Conservation (phyloP, 2,329 filamentous ascomycete genomes). For the Paraphaeosphaeria sporulosa region DNA sequence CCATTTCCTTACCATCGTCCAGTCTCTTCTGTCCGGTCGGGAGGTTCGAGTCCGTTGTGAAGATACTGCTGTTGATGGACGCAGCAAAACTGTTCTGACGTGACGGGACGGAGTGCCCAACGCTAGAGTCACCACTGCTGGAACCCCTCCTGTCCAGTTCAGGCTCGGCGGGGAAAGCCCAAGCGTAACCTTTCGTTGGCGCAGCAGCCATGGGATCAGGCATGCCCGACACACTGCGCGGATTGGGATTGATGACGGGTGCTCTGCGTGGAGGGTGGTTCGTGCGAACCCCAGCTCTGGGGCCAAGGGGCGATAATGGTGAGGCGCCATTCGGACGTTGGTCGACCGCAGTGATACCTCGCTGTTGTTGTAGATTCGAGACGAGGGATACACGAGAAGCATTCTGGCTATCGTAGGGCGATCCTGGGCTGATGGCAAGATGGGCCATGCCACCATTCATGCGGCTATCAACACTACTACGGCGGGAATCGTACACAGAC, state of each 20-base stretch:
- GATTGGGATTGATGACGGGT: slow-evolving; percentile 74
- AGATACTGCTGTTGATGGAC: slow-evolving; percentile 81
- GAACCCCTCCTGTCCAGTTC: slow-evolving; percentile 55
- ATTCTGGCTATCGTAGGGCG: slow-evolving; percentile 79
- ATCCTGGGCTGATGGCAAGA: slow-evolving; percentile 70
- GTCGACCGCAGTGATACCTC: slow-evolving; percentile 48
- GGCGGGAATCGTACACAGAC: slow-evolving; percentile 65
- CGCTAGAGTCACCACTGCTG: slow-evolving; percentile 58
- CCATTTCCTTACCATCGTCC: slow-evolving; percentile 62
- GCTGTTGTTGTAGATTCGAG: slow-evolving; percentile 71
- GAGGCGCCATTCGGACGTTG: slow-evolving; percentile 52
- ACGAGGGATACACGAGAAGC: slow-evolving; percentile 79
- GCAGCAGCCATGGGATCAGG: slow-evolving; percentile 71
- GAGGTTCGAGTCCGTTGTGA: slow-evolving; percentile 75
- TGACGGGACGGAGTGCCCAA: slow-evolving; percentile 65
- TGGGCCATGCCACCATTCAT: slow-evolving; percentile 76
- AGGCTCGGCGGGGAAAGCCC: slow-evolving; percentile 79
- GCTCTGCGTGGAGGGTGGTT: slow-evolving; percentile 64
- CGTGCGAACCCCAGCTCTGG: slow-evolving; percentile 42
- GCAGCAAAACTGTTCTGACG: slow-evolving; percentile 79
- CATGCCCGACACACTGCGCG: slow-evolving; percentile 70
- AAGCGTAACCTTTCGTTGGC: slow-evolving; percentile 82
- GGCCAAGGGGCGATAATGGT: slow-evolving; percentile 55
- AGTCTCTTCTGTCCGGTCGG: slow-evolving; percentile 76
- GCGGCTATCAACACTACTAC: slow-evolving; percentile 82